Evolutionary conservation across 345 rosid genomes (phyloP).

Genomic region (Arabis hirsuta): DNA sequence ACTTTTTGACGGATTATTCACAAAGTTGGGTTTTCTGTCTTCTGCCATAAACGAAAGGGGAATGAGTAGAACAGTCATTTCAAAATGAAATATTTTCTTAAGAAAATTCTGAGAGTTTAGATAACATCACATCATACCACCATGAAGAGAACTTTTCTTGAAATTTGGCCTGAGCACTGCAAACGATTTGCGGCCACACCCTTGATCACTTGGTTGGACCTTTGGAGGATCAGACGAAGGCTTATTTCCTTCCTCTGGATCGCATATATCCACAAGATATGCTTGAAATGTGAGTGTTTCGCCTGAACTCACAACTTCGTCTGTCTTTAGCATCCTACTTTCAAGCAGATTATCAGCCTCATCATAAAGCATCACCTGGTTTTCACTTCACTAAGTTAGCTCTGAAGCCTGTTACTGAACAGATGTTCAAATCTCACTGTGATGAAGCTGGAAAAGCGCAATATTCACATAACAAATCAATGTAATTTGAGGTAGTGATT

Average conservation of each 20-base stretch:
- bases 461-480: conserved; percentile 1
- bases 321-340: conserved; percentile 66
- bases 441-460: not conserved
- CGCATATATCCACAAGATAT: conserved; percentile 71
- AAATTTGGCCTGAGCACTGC: conserved; percentile 46
- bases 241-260: conserved; percentile 49
- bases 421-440: not conserved
- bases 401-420: not conserved
- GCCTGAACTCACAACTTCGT: conserved; percentile 57
- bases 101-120: not conserved
- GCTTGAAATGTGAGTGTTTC: conserved; percentile 65
- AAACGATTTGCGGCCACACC: conserved; percentile 30
- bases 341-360: conserved; percentile 71
- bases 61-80: not conserved
- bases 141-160: conserved; percentile 45
- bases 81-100: not conserved
- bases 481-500: not conserved
- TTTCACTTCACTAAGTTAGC: conserved; percentile 20
- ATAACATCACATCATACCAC: conserved; percentile 44
- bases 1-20: conserved; percentile 35
- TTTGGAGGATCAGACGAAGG: conserved; percentile 31
- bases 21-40: conserved; percentile 42
- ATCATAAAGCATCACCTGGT: conserved; percentile 74
- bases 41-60: conserved; percentile 14
- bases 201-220: conserved; percentile 34